phyloP scores from a whole-genome alignment of 1,139 yeast species.

The Suhomyces bolitotheri region DNA sequence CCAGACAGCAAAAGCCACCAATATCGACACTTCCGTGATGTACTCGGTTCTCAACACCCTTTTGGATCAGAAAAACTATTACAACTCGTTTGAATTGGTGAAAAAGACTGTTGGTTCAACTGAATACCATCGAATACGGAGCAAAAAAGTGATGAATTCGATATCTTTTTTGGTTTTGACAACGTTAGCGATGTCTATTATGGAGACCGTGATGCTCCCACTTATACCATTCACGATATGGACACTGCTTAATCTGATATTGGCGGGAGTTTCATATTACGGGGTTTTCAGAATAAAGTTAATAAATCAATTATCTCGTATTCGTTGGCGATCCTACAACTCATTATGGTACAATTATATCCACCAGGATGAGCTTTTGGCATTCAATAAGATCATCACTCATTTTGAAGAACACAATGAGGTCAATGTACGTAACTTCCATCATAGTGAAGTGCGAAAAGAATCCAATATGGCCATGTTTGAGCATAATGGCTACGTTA shows the following conservation, averaged over 20 bases:
- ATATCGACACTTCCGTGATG: conserved; percentile 11
- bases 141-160: not conserved
- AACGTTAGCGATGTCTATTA: not conserved
- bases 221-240: conserved; percentile 14
- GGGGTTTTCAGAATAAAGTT: conserved; percentile 18
- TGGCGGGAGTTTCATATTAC: conserved; percentile 11
- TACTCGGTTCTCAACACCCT: conserved; percentile 23
- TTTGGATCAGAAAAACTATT: conserved; percentile 36
- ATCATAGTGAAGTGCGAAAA: conserved; percentile 33
- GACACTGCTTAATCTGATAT: conserved; percentile 11
- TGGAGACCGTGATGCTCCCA: conserved; percentile 14
- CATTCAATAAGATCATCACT: conserved; percentile 34
- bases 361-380: conserved; percentile 31
- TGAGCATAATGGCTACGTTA: conserved; percentile 26
- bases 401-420: conserved; percentile 46
- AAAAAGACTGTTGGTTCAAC: conserved; percentile 26
- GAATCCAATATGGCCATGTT: conserved; percentile 21
- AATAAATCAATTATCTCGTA: conserved; percentile 26
- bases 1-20: not conserved
- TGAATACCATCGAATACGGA: conserved; percentile 1
- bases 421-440: conserved; percentile 40
- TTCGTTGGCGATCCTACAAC: conserved; percentile 39
- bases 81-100: conserved; percentile 32
- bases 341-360: conserved; percentile 22
- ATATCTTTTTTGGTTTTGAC: not conserved